These are phyloP conservation scores for Taphrina communis DNA, from an alignment of 1,139 yeast species.

Conservation along the genomic window DNA sequence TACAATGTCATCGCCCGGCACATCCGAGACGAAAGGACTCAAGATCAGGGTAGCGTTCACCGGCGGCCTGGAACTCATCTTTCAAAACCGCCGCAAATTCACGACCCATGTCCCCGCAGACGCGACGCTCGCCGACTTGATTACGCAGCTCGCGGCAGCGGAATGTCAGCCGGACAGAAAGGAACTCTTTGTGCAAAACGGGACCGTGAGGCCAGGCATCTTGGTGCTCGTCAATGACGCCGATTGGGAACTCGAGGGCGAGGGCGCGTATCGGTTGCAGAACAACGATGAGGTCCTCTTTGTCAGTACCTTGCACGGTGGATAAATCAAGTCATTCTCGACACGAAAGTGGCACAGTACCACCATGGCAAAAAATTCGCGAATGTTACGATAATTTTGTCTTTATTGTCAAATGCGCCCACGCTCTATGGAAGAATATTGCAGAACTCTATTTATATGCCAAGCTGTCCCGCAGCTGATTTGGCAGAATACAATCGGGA, in stretches of 20 bases:
- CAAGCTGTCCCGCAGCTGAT: too few species aligned
- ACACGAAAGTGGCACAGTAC: neutral
- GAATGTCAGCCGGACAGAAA: conserved; percentile 12
- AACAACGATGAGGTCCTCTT: conserved; percentile 80
- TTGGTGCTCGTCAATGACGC: conserved; percentile 89
- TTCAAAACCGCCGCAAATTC: conserved; percentile 22
- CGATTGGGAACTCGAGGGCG: conserved; percentile 96
- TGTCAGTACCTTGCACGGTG: conserved; percentile 95
- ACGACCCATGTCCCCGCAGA: neutral
- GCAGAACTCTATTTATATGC: neutral
- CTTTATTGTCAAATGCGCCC: neutral
- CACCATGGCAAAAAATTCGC: neutral
- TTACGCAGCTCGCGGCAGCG: neutral
- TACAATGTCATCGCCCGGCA: neutral
- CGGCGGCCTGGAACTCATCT: conserved; percentile 37
- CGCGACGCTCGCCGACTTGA: neutral
- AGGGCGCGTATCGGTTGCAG: conserved; percentile 76
- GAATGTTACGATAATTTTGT: too few species aligned
- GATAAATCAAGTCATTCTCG: conserved; percentile 54
- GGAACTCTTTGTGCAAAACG: conserved; percentile 17
- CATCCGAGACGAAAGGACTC: neutral
- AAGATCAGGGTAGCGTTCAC: conserved; percentile 16
- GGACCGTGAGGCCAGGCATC: conserved; percentile 76
- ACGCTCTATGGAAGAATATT: neutral
- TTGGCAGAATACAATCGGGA: too few species aligned